Evolutionary conservation across 257 asterid species (phyloP).

Genomic region (Parsonsia alboflavescens): DNA sequence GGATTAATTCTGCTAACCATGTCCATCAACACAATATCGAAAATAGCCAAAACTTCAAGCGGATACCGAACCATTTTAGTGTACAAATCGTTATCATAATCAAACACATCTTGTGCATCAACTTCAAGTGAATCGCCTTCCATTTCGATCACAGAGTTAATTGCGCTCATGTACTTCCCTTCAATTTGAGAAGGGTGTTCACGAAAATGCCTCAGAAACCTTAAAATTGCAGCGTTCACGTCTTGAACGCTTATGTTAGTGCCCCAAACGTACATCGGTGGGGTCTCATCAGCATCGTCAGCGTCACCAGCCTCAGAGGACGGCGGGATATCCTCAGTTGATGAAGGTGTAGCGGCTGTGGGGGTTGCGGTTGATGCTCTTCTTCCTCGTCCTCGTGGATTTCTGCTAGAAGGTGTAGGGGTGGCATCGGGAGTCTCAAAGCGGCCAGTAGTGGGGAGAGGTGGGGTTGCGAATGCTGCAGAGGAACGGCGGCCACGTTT

Average conservation of each 20-base stretch:
- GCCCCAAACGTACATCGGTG: conserved; percentile 95
- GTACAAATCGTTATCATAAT: conserved; percentile 72
- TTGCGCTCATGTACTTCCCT: conserved; percentile 77
- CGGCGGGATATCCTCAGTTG: conserved; percentile 51
- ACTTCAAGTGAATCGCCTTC: conserved; percentile 99
- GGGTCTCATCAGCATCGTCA: conserved; percentile 55
- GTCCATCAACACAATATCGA: conserved; percentile 90
- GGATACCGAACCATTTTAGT: conserved; percentile 92
- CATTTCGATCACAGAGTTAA: conserved; percentile 63
- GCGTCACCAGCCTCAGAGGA: conserved; percentile 78
- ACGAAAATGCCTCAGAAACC: conserved; percentile 79
- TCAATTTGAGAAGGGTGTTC: conserved; percentile 57
- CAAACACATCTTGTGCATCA: conserved; percentile 77
- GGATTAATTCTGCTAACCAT: conserved; percentile 72
- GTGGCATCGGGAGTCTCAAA: conserved; percentile 65
- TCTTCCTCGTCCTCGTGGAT: conserved; percentile 44
- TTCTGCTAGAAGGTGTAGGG: conserved; percentile 54
- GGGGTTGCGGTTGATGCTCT: conserved; percentile 45
- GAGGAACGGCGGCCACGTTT: conserved; percentile 58
- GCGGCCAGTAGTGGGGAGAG: conserved; percentile 43
- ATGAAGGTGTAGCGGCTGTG: conserved; percentile 62
- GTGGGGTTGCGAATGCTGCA: conserved; percentile 54
- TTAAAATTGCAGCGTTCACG: conserved; percentile 76
- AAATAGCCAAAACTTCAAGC: conserved; percentile 90
- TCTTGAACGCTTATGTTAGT: conserved; percentile 88